Evolutionary conservation across 1,284 basidiomycete species (phyloP).

Genomic region (Veloboletus limbatus): DNA sequence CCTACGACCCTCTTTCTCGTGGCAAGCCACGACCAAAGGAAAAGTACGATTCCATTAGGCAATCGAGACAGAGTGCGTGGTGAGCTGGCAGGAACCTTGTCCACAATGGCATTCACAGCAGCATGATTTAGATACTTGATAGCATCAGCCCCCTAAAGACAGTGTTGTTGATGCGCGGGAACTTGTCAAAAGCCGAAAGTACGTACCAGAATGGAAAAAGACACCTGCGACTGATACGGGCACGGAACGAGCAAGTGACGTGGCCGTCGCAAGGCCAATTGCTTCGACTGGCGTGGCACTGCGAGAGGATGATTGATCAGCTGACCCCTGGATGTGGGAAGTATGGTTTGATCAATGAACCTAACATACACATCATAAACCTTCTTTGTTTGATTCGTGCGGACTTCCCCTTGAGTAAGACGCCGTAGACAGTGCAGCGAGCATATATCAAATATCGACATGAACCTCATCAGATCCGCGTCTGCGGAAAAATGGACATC

Average conservation of each 20-base stretch:
- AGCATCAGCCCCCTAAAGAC: slow-evolving; percentile 41
- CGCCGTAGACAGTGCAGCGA: slow-evolving; percentile 43
- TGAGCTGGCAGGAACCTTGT: slow-evolving; percentile 32
- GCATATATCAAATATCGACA: slow-evolving; percentile 45
- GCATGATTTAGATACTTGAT: slow-evolving; percentile 39
- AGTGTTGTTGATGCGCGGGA: not conserved
- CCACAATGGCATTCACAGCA: slow-evolving; percentile 39
- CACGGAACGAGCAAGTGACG: slow-evolving; percentile 45
- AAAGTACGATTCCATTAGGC: slow-evolving; percentile 46
- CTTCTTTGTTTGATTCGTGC: not conserved
- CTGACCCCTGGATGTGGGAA: slow-evolving; percentile 50
- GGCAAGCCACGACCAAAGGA: slow-evolving; percentile 48
- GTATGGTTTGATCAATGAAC: slow-evolving; percentile 50
- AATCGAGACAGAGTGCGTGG: slow-evolving; percentile 34
- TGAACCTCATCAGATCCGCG: slow-evolving; percentile 48
- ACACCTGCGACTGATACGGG: slow-evolving; percentile 48
- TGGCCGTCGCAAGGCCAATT: slow-evolving; percentile 47
- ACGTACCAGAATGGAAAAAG: slow-evolving; percentile 48
- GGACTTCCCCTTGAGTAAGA: slow-evolving; percentile 46
- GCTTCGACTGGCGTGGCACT: slow-evolving; percentile 39
- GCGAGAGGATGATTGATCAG: slow-evolving; percentile 41
- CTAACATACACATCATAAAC: slow-evolving; percentile 23
- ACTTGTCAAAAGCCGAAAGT: not conserved
- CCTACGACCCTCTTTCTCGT: slow-evolving; percentile 44
- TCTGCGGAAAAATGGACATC: slow-evolving; percentile 52